Conservation (phyloP, 192 early-diverging fungal genomes). For the Allomyces arbusculus region DNA sequence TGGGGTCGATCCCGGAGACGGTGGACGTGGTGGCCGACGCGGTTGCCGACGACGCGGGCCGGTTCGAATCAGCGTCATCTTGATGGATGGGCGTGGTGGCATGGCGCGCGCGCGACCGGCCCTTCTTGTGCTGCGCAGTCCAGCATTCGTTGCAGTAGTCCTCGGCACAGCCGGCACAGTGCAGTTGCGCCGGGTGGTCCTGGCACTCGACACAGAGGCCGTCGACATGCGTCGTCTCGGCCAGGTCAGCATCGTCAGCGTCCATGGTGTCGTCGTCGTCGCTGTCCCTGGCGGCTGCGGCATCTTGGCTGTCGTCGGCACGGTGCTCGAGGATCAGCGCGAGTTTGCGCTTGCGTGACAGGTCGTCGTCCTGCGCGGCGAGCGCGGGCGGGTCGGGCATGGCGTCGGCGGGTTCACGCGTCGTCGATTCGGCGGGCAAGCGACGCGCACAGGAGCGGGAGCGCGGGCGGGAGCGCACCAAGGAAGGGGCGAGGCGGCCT, state of each 20-base stretch:
- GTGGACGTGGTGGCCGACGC: not conserved
- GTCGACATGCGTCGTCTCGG: slow-evolving; percentile 20
- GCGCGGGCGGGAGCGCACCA: too few relatives aligned
- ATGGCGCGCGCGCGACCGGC: not conserved
- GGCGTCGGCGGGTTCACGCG: slow-evolving; percentile 1
- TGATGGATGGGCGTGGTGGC: not conserved
- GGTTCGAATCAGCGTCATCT: too few relatives aligned
- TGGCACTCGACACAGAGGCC: slow-evolving; percentile 82
- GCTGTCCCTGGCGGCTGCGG: not conserved
- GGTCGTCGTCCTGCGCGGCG: slow-evolving; percentile 16
- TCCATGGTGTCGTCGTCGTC: not conserved
- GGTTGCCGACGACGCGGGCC: too few relatives aligned
- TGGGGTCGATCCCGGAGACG: not conserved
- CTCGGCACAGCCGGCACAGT: not conserved
- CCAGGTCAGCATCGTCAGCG: slow-evolving; percentile 4
- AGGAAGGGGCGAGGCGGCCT: too few relatives aligned
- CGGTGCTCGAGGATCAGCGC: not conserved
- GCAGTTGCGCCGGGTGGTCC: slow-evolving; percentile 6
- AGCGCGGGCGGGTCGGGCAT: slow-evolving; percentile 13
- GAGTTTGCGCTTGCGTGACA: not conserved
- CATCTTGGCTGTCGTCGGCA: too few relatives aligned
- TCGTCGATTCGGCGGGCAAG: too few relatives aligned
- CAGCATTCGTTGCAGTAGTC: slow-evolving; percentile 16
- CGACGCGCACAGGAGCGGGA: too few relatives aligned
- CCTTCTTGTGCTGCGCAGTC: slow-evolving; percentile 1